Conservation (phyloP, 768 basidiomycete species). For the Sistotremastrum suecicum region DNA sequence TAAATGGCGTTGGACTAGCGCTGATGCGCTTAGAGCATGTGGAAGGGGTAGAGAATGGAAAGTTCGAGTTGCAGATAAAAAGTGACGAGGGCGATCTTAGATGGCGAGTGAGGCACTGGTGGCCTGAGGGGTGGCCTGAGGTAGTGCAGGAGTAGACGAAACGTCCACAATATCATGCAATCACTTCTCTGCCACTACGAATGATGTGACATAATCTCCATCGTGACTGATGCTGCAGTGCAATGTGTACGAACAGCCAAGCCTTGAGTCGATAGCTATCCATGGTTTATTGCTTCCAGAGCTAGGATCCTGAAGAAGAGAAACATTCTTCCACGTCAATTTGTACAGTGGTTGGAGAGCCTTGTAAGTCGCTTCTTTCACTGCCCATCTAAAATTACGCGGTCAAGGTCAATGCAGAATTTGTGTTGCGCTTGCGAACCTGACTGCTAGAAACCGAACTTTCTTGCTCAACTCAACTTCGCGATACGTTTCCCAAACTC, state of each 20-base stretch:
- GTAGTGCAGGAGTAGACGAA: constrained; percentile 38
- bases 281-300: constrained; percentile 13
- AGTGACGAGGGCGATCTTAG: constrained; percentile 14
- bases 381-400: constrained; percentile 43
- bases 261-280: constrained; percentile 6
- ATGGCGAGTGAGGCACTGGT: constrained; percentile 32
- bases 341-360: constrained; percentile 50
- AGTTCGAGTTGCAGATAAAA: constrained; percentile 19
- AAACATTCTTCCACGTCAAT: constrained; percentile 68
- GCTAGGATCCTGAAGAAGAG: constrained; percentile 12
- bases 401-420: constrained; percentile 1
- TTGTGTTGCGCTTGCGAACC: constrained; percentile 26
- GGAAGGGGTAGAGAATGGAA: constrained; percentile 34
- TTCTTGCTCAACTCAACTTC: constrained; percentile 9
- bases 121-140: constrained; percentile 47
- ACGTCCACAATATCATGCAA: constrained; percentile 1
- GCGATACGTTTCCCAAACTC: constrained; percentile 24
- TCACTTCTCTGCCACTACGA: constrained; percentile 42
- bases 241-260: constrained; percentile 21
- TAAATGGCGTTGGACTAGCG: constrained; percentile 53
- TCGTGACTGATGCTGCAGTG: constrained; percentile 76
- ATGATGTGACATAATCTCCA: constrained; percentile 59
- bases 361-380: constrained; percentile 83
- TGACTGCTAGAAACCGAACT: constrained; percentile 51
- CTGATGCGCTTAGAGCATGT: constrained; percentile 71